Conservation (phyloP, 192 early-diverging fungal species). For the Umbelopsis vinacea region DNA sequence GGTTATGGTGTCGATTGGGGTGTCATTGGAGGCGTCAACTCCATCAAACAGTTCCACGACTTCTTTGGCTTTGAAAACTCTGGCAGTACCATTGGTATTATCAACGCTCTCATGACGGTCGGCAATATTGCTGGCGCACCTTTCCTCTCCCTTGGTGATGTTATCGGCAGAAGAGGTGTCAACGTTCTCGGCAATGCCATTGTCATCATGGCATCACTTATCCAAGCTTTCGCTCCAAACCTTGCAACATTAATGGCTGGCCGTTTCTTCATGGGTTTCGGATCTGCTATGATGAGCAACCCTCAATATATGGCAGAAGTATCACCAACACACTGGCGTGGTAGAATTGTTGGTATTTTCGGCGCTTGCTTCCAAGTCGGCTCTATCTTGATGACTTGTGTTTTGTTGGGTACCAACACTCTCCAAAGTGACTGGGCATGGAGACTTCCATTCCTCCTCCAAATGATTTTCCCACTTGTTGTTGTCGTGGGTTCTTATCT, state of each 20-base stretch:
- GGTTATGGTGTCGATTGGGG: conserved; percentile 6
- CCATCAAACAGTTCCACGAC: background rate
- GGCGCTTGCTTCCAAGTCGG: conserved; percentile 10
- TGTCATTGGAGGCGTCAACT: conserved; percentile 1
- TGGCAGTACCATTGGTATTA: background rate
- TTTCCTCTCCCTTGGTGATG: background rate
- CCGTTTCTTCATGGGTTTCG: conserved; percentile 6
- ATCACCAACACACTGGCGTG: background rate
- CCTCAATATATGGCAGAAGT: background rate
- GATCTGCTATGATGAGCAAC: background rate
- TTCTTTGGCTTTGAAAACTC: background rate
- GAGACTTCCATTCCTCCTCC: conserved; percentile 5
- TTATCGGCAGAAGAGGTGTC: background rate
- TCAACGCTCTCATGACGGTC: background rate
- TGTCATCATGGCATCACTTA: background rate
- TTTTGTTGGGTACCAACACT: conserved; percentile 1
- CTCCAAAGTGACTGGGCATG: background rate
- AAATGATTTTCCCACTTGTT: background rate
- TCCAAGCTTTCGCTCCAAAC: conserved; percentile 10
- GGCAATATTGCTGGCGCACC: conserved; percentile 13
- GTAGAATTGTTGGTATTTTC: background rate
- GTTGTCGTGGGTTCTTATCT: background rate
- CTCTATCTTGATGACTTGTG: background rate
- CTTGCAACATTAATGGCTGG: background rate
- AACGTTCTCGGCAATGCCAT: background rate